Conservation (phyloP, 108 stramenopile species). For the Cylindrotheca fusiformis region DNA sequence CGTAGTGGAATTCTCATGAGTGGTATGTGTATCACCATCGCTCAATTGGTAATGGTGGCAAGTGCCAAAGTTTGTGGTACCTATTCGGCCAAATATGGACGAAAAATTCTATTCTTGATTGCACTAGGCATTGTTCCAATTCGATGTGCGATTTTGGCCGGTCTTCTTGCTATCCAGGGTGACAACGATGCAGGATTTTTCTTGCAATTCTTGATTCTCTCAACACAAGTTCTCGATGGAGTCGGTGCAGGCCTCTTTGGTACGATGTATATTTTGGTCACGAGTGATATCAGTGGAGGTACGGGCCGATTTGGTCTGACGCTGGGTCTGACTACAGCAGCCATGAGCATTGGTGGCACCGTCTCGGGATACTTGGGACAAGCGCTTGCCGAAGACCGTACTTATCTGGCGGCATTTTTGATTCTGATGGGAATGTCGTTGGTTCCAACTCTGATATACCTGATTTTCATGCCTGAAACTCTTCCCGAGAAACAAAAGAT, state of each 20-base stretch:
- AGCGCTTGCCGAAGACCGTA: constrained; percentile 75
- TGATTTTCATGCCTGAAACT: constrained; percentile 85
- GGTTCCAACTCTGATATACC: constrained; percentile 67
- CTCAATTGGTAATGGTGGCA: constrained; percentile 82
- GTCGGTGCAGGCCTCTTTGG: constrained; percentile 90
- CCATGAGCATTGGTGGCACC: constrained; percentile 92
- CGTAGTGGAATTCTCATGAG: constrained; percentile 73
- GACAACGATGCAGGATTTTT: constrained; percentile 32
- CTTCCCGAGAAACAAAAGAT: constrained; percentile 27
- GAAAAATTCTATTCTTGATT: constrained; percentile 77
- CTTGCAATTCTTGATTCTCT: constrained; percentile 66
- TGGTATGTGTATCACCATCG: constrained; percentile 85
- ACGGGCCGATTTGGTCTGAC: constrained; percentile 83
- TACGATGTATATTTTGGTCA: constrained; percentile 90
- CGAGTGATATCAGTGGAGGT: constrained; percentile 81
- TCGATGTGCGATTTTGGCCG: constrained; percentile 68
- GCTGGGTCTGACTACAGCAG: constrained; percentile 78
- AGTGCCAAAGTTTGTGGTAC: constrained; percentile 79
- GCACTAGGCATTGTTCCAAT: constrained; percentile 80
- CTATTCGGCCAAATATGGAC: constrained; percentile 76
- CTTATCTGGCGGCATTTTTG: constrained; percentile 72
- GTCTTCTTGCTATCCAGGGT: constrained; percentile 47
- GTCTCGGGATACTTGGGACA: constrained; percentile 84
- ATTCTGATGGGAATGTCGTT: constrained; percentile 76
- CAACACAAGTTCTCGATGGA: constrained; percentile 85